phyloP scores from a whole-genome alignment of 2,329 filamentous ascomycete genomes.

The Kalmusia sp. region DNA sequence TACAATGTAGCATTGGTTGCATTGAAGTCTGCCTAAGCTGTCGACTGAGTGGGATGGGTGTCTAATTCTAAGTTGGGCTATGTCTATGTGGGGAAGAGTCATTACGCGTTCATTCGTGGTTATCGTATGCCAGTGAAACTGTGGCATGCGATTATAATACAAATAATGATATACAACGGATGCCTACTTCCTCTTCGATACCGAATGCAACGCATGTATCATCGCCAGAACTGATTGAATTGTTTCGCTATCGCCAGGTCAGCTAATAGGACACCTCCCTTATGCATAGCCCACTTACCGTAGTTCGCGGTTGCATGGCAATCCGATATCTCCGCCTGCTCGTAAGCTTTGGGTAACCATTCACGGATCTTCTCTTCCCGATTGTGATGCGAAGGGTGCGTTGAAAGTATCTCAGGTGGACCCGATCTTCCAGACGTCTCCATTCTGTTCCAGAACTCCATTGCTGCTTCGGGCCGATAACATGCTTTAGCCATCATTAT shows the following conservation, averaged over 20 bases:
- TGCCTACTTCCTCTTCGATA: neutral
- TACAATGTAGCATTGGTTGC: no score
- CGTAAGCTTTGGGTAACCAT: conserved; percentile 56
- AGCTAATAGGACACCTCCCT: neutral
- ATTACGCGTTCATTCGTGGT: neutral
- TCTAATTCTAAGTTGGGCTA: no score
- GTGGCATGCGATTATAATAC: neutral
- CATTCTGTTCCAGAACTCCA: conserved; percentile 70
- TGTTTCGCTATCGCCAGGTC: conserved; percentile 6
- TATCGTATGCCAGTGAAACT: neutral
- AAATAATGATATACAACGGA: neutral
- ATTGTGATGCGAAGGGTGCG: conserved; percentile 75
- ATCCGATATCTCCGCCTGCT: conserved; percentile 44
- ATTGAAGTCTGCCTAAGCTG: no score
- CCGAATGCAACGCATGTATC: neutral
- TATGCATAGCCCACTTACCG: conserved; percentile 17
- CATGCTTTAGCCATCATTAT: conserved; percentile 85
- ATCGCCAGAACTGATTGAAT: conserved; percentile 7
- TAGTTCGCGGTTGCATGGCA: conserved; percentile 30
- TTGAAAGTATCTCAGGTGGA: conserved; percentile 75
- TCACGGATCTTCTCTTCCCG: conserved; percentile 70
- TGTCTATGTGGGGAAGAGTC: neutral
- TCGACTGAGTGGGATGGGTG: no score
- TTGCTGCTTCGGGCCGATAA: conserved; percentile 73
- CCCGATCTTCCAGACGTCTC: conserved; percentile 58